Evolutionary conservation across 371 early-diverging fungal species (phyloP).

Genomic region (Circinella umbellata): DNA sequence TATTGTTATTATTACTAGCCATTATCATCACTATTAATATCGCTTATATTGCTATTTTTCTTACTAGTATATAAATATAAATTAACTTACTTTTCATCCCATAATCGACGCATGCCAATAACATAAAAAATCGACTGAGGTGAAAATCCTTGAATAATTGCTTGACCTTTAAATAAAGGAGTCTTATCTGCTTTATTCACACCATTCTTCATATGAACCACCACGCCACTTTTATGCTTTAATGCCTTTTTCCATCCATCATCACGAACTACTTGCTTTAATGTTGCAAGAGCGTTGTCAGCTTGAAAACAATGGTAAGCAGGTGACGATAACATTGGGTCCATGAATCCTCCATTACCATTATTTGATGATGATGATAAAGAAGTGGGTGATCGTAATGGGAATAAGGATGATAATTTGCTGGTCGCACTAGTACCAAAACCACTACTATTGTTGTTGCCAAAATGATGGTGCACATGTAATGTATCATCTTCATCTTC

Average conservation of each 20-base stretch:
- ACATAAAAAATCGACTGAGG: slow-evolving; percentile 74
- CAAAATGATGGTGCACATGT: not conserved
- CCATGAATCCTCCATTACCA: slow-evolving; percentile 27
- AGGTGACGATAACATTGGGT: slow-evolving; percentile 39
- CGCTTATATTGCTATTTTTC: no score
- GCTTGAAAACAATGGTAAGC: slow-evolving; percentile 50
- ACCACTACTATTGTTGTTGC: not conserved
- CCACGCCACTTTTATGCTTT: slow-evolving; percentile 71
- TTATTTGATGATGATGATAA: slow-evolving; percentile 3
- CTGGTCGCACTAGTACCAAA: not conserved
- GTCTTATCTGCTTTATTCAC: slow-evolving; percentile 55
- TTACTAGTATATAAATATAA: not conserved
- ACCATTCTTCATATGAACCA: slow-evolving; percentile 64
- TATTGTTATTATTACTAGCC: no score
- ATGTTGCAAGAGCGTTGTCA: slow-evolving; percentile 42
- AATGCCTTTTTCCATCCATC: slow-evolving; percentile 73
- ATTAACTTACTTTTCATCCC: slow-evolving; percentile 54
- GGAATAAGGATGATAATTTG: slow-evolving; percentile 12
- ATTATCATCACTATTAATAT: no score
- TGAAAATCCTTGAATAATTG: slow-evolving; percentile 63
- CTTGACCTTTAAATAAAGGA: slow-evolving; percentile 69
- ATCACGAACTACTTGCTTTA: slow-evolving; percentile 48
- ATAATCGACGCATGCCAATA: slow-evolving; percentile 67
- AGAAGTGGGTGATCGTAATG: slow-evolving; percentile 9
- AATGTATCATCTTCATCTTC: slow-evolving; percentile 35